phyloP scores from a whole-genome alignment of 75 land plant genomes.

The Isoetes taiwanensis region DNA sequence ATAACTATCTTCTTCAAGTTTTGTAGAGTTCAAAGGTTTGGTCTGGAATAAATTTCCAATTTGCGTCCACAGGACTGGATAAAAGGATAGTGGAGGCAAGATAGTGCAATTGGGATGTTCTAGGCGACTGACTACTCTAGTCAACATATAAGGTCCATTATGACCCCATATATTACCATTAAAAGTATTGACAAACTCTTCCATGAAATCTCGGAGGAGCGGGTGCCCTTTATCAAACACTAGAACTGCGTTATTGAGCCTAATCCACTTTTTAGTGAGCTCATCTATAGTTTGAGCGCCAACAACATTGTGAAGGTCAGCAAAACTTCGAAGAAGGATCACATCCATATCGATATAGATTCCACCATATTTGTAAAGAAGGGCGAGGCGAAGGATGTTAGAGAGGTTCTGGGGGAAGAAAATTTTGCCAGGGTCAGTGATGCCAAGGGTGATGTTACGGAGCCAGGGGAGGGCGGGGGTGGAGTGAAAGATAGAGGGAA shows the following conservation, averaged over 20 bases:
- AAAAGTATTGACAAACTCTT: slow-evolving; percentile 51
- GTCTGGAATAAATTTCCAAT: slow-evolving; percentile 33
- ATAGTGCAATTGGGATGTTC: slow-evolving; percentile 18
- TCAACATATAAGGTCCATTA: slow-evolving; percentile 75
- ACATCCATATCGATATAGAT: slow-evolving; percentile 51
- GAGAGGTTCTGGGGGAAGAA: slow-evolving; percentile 65
- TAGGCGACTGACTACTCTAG: slow-evolving; percentile 35
- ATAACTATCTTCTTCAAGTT: no score
- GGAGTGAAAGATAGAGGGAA: slow-evolving; percentile 23
- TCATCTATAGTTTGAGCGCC: slow-evolving; percentile 44
- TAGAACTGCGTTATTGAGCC: slow-evolving; percentile 66
- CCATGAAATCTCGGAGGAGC: slow-evolving; percentile 33
- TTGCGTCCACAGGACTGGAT: slow-evolving; percentile 65
- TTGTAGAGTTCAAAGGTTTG: no score
- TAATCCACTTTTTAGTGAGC: slow-evolving; percentile 36
- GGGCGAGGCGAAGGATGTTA: slow-evolving; percentile 48
- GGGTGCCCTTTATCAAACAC: slow-evolving; percentile 49
- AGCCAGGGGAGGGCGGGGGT: slow-evolving; percentile 52
- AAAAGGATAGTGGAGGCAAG: slow-evolving; percentile 51
- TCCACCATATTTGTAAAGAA: slow-evolving; percentile 59
- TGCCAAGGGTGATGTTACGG: slow-evolving; percentile 20
- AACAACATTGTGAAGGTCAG: slow-evolving; percentile 28
- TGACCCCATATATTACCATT: slow-evolving; percentile 81
- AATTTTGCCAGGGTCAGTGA: slow-evolving; percentile 42
- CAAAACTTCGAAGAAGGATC: slow-evolving; percentile 26